Evolutionary conservation across 1,284 basidiomycete species (phyloP).

Genomic region (Fistulinella cinereoalba): DNA sequence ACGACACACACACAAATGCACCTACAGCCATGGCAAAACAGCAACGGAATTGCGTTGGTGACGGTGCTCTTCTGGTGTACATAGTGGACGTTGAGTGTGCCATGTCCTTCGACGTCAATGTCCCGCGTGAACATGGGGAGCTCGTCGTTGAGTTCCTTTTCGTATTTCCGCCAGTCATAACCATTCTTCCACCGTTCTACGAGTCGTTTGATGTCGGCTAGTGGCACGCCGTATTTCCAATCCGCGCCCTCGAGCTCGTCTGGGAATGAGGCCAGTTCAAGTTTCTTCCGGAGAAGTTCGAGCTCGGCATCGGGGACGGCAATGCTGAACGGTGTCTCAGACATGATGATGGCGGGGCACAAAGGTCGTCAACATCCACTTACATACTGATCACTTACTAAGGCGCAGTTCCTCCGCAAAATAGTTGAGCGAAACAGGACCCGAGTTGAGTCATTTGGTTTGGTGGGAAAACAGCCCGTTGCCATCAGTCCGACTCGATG

Average conservation of each 20-base stretch:
- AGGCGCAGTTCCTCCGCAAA: no score
- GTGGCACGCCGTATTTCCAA: constrained; percentile 42
- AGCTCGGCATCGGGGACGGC: constrained; percentile 32
- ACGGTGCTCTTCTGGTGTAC: constrained; percentile 38
- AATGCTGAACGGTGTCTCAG: constrained; percentile 30
- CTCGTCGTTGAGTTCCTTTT: constrained; percentile 37
- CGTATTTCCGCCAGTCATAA: constrained; percentile 43
- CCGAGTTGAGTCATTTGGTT: no score
- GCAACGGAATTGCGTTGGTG: constrained; percentile 39
- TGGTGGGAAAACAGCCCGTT: no score
- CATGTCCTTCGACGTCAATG: constrained; percentile 37
- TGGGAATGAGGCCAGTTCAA: constrained; percentile 36
- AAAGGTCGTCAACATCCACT: background rate
- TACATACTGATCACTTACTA: no score
- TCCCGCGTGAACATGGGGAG: constrained; percentile 43
- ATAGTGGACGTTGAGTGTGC: constrained; percentile 41
- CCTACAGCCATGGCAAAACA: constrained; percentile 48
- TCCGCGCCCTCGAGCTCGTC: constrained; percentile 40
- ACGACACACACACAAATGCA: background rate
- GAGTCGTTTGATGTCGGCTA: constrained; percentile 39
- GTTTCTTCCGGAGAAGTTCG: constrained; percentile 30
- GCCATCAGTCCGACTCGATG: no score
- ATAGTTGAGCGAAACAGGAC: no score
- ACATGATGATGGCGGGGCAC: background rate
- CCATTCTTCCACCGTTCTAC: constrained; percentile 37